Base-by-base conservation (phyloP, 371 early-diverging fungal species). In the Sporodiniella umbellata region DNA sequence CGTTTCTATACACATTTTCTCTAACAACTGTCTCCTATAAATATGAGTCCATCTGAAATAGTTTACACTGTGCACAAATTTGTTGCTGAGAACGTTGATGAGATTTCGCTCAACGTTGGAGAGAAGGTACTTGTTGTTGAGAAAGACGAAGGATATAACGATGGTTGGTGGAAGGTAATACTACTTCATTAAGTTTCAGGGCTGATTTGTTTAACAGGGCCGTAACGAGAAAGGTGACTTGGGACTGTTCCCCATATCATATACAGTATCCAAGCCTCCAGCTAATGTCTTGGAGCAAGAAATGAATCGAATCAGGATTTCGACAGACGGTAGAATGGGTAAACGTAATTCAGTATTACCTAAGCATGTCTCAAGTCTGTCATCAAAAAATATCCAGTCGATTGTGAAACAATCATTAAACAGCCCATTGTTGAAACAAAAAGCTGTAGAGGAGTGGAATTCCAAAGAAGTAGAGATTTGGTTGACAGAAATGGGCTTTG, bases 161-260 rank as follows among this genome's bases (percentile, higher is more conserved):
- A 91, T 61, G 90, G 90, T 19, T 91, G 92, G 90, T 91, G 88
- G 86, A 47, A 60, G 48, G 60, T 59, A 60, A 43, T 47, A 24
- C 30, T 18, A 26, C 26, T 1, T 4, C 10, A 7, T 28, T 28
- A 7, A 10, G 17, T 15, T 37, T 37, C 6, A 37, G 6, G 15
- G 17, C 38, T 15, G 14, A 26, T 21, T 38, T 14, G 38, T 19
- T 49, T 24, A 7, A 40, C 51, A 87, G 87, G 89, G 91, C 14
- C 72, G 72, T 35, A 89, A 85, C 54, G 48, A 65, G 12, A 75
- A 71, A 28, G 88, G 89, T 23, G 72, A 85, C 44, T 69, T 78
- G 17, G 92, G 89, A 5, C 67, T 89, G 19, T 91, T 91, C 44
- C 92, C 92, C 17, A 72, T 61, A 15, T 45, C 49, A 14, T 56